phyloP scores from a whole-genome alignment of 2,329 filamentous ascomycete genomes.

The Ophioceras dolichostomum region DNA sequence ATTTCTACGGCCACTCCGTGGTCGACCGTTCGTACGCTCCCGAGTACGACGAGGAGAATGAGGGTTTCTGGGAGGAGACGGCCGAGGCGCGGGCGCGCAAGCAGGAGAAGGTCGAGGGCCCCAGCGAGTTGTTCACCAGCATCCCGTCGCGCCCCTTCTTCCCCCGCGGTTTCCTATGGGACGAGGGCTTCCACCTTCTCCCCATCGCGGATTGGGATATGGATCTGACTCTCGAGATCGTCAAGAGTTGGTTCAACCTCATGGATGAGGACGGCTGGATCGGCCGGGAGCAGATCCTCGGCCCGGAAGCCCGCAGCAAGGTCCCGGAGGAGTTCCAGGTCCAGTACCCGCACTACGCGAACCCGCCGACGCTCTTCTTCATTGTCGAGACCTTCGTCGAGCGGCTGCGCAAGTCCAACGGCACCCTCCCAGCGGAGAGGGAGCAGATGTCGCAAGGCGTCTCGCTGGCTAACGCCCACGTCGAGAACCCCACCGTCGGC shows the following conservation, averaged over 20 bases:
- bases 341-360: constrained; percentile 95
- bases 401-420: constrained; percentile 50
- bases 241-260: constrained; percentile 89
- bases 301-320: constrained; percentile 83
- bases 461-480: constrained; percentile 47
- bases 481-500: constrained; percentile 56
- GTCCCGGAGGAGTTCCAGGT: constrained; percentile 87
- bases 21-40: constrained; percentile 85
- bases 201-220: constrained; percentile 91
- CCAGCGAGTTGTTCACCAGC: constrained; percentile 80
- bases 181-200: constrained; percentile 91
- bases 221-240: constrained; percentile 74
- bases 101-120: constrained; percentile 60
- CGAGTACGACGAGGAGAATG: constrained; percentile 90
- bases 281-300: constrained; percentile 87
- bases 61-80: constrained; percentile 90
- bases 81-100: constrained; percentile 63
- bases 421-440: constrained; percentile 26
- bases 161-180: constrained; percentile 92
- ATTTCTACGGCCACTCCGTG: constrained; percentile 80
- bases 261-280: constrained; percentile 99
- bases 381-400: constrained; percentile 75
- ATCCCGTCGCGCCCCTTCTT: constrained; percentile 94
- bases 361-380: constrained; percentile 89
- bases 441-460: constrained; percentile 29